Percentiles rank a stretch among this genome's conserved stretches.
These are phyloP conservation scores for Trypanosoma boissoni DNA, from an alignment of 208 protist species.

Conservation along the genomic window DNA sequence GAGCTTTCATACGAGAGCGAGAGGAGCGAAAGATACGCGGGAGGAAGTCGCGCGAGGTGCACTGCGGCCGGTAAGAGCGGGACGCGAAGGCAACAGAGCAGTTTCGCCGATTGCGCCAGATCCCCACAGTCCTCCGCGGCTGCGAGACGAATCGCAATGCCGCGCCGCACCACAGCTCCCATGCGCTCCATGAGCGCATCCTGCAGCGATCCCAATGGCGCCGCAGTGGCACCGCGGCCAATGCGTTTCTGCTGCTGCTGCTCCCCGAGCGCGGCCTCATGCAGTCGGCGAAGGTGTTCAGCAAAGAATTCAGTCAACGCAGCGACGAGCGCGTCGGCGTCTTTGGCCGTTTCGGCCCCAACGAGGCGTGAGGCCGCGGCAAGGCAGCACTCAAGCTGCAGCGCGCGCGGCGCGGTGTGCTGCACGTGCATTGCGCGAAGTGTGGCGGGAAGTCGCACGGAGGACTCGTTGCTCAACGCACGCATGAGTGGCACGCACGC, in stretches of 20 bases:
- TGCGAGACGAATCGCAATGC: constrained; percentile 12
- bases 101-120: constrained; percentile 20
- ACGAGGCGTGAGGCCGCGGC: too few relatives aligned
- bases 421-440: constrained; percentile 20
- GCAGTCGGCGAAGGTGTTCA: constrained; percentile 30
- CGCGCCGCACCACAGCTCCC: constrained; percentile 4
- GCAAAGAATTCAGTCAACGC: not conserved
- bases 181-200: constrained; percentile 30
- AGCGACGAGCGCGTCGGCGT: too few relatives aligned
- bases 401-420: too few relatives aligned
- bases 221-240: constrained; percentile 42
- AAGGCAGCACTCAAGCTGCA: too few relatives aligned
- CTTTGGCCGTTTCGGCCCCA: too few relatives aligned
- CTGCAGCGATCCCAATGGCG: constrained; percentile 22
- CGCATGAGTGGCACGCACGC: constrained; percentile 17
- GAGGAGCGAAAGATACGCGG: constrained; percentile 18
- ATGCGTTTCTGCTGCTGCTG: constrained; percentile 3
- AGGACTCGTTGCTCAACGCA: constrained; percentile 25
- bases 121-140: constrained; percentile 15
- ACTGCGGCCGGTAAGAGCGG: constrained; percentile 15
- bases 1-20: constrained; percentile 1
- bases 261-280: constrained; percentile 26
- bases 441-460: constrained; percentile 1
- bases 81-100: constrained; percentile 27
- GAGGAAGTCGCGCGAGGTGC: constrained; percentile 5